Conservation (phyloP, 306 rosid species). For the Abrus precatorius region DNA sequence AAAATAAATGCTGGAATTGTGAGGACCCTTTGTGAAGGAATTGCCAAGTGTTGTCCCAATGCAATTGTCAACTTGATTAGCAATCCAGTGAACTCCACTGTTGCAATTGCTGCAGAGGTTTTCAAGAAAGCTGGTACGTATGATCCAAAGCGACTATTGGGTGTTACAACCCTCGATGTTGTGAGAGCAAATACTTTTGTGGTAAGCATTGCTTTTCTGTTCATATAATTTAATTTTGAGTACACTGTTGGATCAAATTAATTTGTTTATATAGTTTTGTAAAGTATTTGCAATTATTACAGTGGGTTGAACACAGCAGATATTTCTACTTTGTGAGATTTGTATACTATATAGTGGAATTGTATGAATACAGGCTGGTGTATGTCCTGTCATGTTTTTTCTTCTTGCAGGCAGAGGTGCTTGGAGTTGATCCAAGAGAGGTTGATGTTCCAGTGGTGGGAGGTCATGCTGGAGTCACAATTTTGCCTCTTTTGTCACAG, state of each 20-base stretch:
- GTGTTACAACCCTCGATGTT: conserved; percentile 93
- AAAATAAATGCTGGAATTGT: conserved; percentile 97
- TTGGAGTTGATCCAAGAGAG: conserved; percentile 92
- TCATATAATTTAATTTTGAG: conserved; percentile 4
- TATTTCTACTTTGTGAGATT: conserved; percentile 25
- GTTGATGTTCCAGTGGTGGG: conserved; percentile 98
- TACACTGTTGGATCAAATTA: background rate
- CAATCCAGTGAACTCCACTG: conserved; percentile 97
- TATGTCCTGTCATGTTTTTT: conserved; percentile 26
- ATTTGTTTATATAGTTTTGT: background rate
- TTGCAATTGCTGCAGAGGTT: conserved; percentile 94
- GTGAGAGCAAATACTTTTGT: conserved; percentile 96
- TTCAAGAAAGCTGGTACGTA: conserved; percentile 91
- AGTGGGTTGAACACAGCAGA: conserved; percentile 8
- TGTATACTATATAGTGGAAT: background rate
- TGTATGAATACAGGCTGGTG: conserved; percentile 25
- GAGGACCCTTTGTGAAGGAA: conserved; percentile 86
- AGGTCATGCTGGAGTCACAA: conserved; percentile 95
- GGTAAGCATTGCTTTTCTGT: conserved; percentile 57
- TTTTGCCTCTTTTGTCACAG: conserved; percentile 97
- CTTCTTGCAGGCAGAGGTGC: conserved; percentile 82
- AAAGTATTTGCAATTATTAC: background rate
- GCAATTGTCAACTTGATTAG: conserved; percentile 96
- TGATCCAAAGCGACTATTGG: conserved; percentile 92
- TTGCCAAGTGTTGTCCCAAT: conserved; percentile 80